These are phyloP conservation scores for Epichloe amarillans DNA, from an alignment of 2,329 filamentous ascomycete species.

Conservation along the genomic window DNA sequence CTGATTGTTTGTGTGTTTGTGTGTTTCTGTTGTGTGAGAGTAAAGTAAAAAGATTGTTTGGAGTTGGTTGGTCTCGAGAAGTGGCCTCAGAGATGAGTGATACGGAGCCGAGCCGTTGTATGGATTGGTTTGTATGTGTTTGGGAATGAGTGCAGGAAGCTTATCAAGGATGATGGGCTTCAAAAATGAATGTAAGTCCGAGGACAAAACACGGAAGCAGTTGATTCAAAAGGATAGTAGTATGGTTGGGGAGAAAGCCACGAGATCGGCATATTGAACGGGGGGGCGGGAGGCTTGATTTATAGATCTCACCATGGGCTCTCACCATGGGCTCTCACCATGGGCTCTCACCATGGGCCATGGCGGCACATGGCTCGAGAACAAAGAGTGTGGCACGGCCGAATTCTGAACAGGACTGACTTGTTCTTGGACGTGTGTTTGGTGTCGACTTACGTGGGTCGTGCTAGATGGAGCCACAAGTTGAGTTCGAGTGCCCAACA, in stretches of 20 bases:
- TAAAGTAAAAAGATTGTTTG: constrained; percentile 7
- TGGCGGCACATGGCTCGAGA: not conserved
- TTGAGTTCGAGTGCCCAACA: not conserved
- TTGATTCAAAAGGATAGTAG: not conserved
- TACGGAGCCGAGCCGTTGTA: constrained; percentile 1
- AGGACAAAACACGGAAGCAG: constrained; percentile 3
- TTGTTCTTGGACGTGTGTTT: not conserved
- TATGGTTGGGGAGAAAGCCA: not conserved
- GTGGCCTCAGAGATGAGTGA: too few species aligned
- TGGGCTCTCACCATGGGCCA: not conserved
- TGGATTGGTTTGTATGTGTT: not conserved
- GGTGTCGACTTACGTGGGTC: not conserved
- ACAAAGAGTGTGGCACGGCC: not conserved
- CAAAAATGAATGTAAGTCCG: constrained; percentile 17
- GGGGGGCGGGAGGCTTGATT: constrained; percentile 1
- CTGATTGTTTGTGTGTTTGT: constrained; percentile 3
- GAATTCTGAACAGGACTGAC: not conserved
- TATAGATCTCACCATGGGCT: not conserved
- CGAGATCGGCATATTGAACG: rapidly evolving
- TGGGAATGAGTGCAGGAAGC: constrained; percentile 3
- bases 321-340: not conserved
- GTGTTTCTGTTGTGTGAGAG: constrained; percentile 2
- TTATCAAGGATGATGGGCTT: constrained; percentile 7
- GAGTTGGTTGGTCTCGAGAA: constrained; percentile 1
- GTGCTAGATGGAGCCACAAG: not conserved